Percentiles rank a stretch among this genome's conserved stretches.
These are phyloP conservation scores for Aspergillus sp. DNA, from an alignment of 2,329 filamentous ascomycete species.

Conservation along the genomic window DNA sequence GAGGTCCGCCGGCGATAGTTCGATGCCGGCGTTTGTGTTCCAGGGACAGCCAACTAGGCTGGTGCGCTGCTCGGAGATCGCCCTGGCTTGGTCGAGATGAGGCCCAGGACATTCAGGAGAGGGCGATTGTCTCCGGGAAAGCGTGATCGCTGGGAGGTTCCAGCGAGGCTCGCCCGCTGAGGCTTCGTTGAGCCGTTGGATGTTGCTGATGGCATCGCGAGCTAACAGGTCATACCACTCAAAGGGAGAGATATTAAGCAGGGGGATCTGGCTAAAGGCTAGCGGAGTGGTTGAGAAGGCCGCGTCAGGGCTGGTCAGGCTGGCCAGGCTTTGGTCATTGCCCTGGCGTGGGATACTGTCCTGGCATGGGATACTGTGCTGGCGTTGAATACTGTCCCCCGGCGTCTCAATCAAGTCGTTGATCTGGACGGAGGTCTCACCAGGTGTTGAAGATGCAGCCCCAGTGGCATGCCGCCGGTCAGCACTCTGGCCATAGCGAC, in stretches of 20 bases:
- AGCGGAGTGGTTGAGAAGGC: neutral
- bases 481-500: slow-evolving; percentile 11
- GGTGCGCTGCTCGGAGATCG: too few species aligned
- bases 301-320: neutral
- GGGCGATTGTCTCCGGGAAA: slow-evolving; percentile 11
- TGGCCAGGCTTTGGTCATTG: too few species aligned
- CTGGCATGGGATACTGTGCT: too few species aligned
- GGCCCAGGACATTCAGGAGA: neutral
- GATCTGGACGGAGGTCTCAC: too few species aligned
- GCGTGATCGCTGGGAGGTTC: slow-evolving; percentile 6
- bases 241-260: slow-evolving; percentile 13
- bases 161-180: slow-evolving; percentile 3
- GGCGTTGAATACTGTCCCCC: too few species aligned
- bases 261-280: neutral
- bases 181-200: slow-evolving; percentile 1
- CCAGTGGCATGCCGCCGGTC: neutral
- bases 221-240: slow-evolving; percentile 25
- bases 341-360: too few species aligned
- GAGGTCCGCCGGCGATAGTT: slow-evolving; percentile 5
- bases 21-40: slow-evolving; percentile 15
- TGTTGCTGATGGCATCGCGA: slow-evolving; percentile 21
- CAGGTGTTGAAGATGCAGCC: neutral
- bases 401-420: too few species aligned
- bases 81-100: neutral
- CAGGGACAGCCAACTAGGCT: neutral